A percentile compares a stretch with the other conserved stretches of the same genome.
Evolutionary conservation across 192 early-diverging fungal genomes (phyloP).

Genomic region (Allomyces arbusculus): DNA sequence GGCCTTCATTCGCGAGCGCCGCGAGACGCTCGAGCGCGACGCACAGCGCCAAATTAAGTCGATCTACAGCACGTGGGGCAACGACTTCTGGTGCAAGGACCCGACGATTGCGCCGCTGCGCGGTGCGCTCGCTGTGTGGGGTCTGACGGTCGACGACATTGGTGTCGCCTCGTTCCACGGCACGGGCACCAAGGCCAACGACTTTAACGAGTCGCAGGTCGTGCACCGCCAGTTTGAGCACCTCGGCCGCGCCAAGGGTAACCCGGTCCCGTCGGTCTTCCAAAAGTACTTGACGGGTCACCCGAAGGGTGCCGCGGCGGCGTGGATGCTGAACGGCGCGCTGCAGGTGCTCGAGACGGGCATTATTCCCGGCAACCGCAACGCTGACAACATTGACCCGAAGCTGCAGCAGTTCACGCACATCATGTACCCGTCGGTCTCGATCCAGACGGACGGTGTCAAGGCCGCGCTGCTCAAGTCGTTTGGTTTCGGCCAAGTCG

Average conservation of each 20-base stretch:
- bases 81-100: slow-evolving; percentile 56
- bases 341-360: slow-evolving; percentile 67
- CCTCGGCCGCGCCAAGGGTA: slow-evolving; percentile 68
- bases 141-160: slow-evolving; percentile 80
- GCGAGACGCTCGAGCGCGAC: slow-evolving; percentile 14
- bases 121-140: slow-evolving; percentile 68
- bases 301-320: slow-evolving; percentile 88
- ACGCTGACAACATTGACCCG: slow-evolving; percentile 64
- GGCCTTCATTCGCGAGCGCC: slow-evolving; percentile 1
- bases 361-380: slow-evolving; percentile 80
- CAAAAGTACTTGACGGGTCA: slow-evolving; percentile 93
- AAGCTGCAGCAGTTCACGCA: slow-evolving; percentile 55
- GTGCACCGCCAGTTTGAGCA: slow-evolving; percentile 66
- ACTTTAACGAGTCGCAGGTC: slow-evolving; percentile 79
- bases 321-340: slow-evolving; percentile 91
- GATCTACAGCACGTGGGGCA: slow-evolving; percentile 51
- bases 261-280: slow-evolving; percentile 54
- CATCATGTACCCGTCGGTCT: slow-evolving; percentile 58
- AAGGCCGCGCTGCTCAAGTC: slow-evolving; percentile 80
- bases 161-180: slow-evolving; percentile 89
- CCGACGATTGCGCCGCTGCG: slow-evolving; percentile 62
- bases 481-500: slow-evolving; percentile 91
- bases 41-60: slow-evolving; percentile 51
- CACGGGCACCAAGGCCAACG: slow-evolving; percentile 83
- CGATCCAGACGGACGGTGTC: slow-evolving; percentile 75